Percentiles rank a stretch among this genome's conserved stretches.
Evolutionary conservation across 2,329 filamentous ascomycete species (phyloP).

Genomic region (Dryadomyces sulphureus): DNA sequence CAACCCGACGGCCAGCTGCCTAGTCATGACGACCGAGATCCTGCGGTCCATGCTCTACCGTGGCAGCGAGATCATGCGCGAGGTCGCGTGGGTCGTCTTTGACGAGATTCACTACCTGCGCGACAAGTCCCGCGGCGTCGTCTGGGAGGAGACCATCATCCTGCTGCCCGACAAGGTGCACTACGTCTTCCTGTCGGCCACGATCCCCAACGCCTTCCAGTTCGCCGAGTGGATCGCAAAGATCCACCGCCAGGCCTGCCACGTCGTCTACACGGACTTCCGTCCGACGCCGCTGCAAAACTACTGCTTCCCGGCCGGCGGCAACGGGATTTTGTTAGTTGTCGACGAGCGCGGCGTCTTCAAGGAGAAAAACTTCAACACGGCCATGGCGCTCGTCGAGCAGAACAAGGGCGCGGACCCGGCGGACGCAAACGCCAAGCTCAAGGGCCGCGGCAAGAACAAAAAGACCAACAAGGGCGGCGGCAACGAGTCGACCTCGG

Average conservation of each 20-base stretch:
- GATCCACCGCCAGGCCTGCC: constrained; percentile 92
- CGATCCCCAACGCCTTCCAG: constrained; percentile 97
- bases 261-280: constrained; percentile 98
- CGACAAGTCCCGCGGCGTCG: constrained; percentile 85
- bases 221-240: constrained; percentile 99
- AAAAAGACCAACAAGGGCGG: constrained; percentile 86
- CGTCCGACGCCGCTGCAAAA: constrained; percentile 91
- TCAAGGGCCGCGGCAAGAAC: constrained; percentile 78
- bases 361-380: constrained; percentile 93
- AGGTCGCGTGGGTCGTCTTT: constrained; percentile 96
- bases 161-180: constrained; percentile 94
- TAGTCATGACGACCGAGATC: constrained; percentile 99
- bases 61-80: constrained; percentile 97
- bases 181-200: constrained; percentile 96
- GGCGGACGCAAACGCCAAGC: constrained; percentile 61
- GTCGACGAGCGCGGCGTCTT: constrained; percentile 96
- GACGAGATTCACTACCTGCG: constrained; percentile 98
- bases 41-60: constrained; percentile 95
- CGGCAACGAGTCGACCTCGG: constrained; percentile 49
- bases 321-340: constrained; percentile 82
- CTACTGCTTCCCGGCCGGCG: constrained; percentile 91
- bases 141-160: constrained; percentile 99
- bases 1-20: constrained; percentile 91
- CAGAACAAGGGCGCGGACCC: constrained; percentile 78
- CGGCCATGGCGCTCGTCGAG: constrained; percentile 81